Conservation (phyloP, 148 eudicot genomes). For the Persicaria maculosa region DNA sequence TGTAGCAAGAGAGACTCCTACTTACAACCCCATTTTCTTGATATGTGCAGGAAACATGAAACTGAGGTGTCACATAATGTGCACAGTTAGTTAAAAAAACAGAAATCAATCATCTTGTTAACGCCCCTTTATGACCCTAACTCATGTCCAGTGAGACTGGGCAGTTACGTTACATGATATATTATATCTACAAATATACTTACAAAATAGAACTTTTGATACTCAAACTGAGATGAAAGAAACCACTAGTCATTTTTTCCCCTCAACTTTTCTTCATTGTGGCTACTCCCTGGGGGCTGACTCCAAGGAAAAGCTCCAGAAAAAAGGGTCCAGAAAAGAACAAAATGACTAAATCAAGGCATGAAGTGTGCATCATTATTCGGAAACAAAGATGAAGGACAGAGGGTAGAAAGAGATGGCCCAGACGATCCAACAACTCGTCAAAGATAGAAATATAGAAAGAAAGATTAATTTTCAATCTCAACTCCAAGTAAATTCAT, state of each 20-base stretch:
- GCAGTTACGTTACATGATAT: neutral
- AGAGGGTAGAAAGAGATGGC: neutral
- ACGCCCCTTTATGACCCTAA: neutral
- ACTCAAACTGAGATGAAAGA: neutral
- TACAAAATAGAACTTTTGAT: neutral
- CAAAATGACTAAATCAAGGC: neutral
- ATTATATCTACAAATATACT: neutral
- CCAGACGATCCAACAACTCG: neutral
- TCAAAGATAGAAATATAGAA: neutral
- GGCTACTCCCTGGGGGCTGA: neutral
- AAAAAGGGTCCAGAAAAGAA: neutral
- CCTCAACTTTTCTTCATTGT: neutral
- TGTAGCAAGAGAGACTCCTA: neutral
- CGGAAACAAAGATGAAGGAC: neutral
- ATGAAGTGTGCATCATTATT: neutral
- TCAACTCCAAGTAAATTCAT: neutral
- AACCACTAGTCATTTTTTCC: neutral
- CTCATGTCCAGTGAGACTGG: neutral
- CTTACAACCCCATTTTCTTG: neutral
- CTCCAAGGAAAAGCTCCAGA: neutral
- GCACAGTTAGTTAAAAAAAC: neutral
- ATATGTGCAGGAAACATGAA: neutral
- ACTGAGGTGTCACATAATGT: neutral
- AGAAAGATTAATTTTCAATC: neutral
- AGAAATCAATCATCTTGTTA: neutral